Percentiles rank a stretch among this genome's conserved stretches.
Conservation (phyloP, 1,139 yeast species). For the Saccharomyces hybrid region DNA sequence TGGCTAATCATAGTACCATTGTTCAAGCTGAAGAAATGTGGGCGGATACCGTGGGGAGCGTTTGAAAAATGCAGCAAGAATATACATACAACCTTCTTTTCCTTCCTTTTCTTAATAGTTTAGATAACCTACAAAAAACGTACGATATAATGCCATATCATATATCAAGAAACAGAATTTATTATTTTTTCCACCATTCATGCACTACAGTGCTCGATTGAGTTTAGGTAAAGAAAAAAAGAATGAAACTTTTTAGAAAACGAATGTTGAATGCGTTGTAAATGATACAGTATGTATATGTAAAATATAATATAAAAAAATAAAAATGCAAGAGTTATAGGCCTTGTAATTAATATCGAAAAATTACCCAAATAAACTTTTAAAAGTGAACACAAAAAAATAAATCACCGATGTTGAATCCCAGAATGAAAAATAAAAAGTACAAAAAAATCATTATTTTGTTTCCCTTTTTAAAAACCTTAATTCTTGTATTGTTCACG, state of each 20-base stretch:
- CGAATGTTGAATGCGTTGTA: conserved; percentile 34
- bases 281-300: conserved; percentile 11
- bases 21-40: conserved; percentile 83
- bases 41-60: conserved; percentile 36
- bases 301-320: conserved; percentile 10
- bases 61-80: conserved; percentile 1
- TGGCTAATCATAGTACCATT: conserved; percentile 82
- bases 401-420: conserved; percentile 26
- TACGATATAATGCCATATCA: neutral
- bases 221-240: no score
- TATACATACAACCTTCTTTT: no score
- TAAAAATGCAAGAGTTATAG: conserved; percentile 1
- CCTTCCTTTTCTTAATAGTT: no score
- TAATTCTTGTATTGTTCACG: conserved; percentile 50
- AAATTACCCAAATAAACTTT: conserved; percentile 3
- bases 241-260: conserved; percentile 7
- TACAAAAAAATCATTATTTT: conserved; percentile 2
- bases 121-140: no score
- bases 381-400: neutral
- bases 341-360: neutral
- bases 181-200: no score
- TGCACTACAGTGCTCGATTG: no score
- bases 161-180: neutral
- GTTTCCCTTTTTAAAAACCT: conserved; percentile 4
- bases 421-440: conserved; percentile 9